Evolutionary conservation across 2,329 filamentous ascomycete species (phyloP).

Genomic region (Huntiella bhutanensis): DNA sequence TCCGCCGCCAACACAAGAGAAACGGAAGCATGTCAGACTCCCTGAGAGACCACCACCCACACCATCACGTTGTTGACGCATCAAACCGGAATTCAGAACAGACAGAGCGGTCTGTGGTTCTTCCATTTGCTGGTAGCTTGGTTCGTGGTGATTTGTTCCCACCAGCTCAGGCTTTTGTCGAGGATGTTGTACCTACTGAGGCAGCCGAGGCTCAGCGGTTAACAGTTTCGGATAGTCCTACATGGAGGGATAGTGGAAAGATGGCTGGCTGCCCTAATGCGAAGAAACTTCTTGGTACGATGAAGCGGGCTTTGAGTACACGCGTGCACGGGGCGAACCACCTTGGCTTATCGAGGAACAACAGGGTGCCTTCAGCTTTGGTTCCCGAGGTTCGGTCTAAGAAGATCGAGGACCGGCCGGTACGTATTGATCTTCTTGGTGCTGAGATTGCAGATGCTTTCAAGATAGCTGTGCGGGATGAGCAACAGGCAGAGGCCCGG

Average conservation of each 20-base stretch:
- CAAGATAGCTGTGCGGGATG: slow-evolving; percentile 52
- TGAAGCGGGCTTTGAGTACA: slow-evolving; percentile 63
- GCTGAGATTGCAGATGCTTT: slow-evolving; percentile 63
- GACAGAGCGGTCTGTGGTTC: slow-evolving; percentile 27
- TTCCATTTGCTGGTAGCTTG: slow-evolving; percentile 61
- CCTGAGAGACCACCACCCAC: slow-evolving; percentile 40
- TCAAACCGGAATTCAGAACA: slow-evolving; percentile 36
- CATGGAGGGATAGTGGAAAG: neutral
- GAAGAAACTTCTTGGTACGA: slow-evolving; percentile 69
- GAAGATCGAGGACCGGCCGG: slow-evolving; percentile 25
- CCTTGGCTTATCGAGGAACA: slow-evolving; percentile 33
- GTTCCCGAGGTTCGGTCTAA: slow-evolving; percentile 35
- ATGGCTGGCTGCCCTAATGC: slow-evolving; percentile 38
- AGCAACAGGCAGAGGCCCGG: slow-evolving; percentile 21
- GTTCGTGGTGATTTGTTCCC: slow-evolving; percentile 74
- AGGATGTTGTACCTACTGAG: slow-evolving; percentile 37
- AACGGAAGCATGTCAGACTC: slow-evolving; percentile 81
- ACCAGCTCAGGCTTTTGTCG: slow-evolving; percentile 64
- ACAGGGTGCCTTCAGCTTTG: slow-evolving; percentile 39
- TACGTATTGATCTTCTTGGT: slow-evolving; percentile 67
- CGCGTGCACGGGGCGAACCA: slow-evolving; percentile 19
- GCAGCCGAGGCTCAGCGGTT: slow-evolving; percentile 23
- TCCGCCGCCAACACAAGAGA: slow-evolving; percentile 51
- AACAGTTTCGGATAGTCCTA: neutral
- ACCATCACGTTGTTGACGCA: slow-evolving; percentile 22